Base-by-base conservation (phyloP, 768 basidiomycete species). In the Candolleomyces efflorescens region DNA sequence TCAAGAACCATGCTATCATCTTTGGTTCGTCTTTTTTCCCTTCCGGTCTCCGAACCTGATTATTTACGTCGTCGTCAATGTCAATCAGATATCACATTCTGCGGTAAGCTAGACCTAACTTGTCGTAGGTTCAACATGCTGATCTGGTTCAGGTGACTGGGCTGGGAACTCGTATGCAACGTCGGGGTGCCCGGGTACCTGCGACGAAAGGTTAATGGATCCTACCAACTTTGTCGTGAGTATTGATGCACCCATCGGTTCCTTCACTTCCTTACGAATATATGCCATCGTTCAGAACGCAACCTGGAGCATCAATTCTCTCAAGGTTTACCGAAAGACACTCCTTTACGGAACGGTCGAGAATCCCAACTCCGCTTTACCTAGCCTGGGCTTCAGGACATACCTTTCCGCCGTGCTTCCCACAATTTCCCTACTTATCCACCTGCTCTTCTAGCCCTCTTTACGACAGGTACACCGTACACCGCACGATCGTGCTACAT, bases 81-180 rank as follows among this genome's bases (percentile, higher is more conserved):
- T 43, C 9, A 43, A 17, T 12, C 9, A 91, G 89, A 92, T 67
- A 90, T 91, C 62, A 92, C 90, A 2, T 89, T 91, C 63, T 92
- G 90, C 64, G 90, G 89, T 85, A 66, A 65, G 78, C 55, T 53
- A 32, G 32, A 32, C 32, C 5, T 11, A 1, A 32, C 7, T 32
- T 11, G 32, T 11, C 11, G 2, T 32, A 7, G 32, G 11, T 32
- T 32, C 32, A 32, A 11, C 32, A 32, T 7, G 6, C 32, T 32
- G 32, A 32, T 32, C 32, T 11, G 32, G 11, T 5, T 12, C 50
- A 89, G 87, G 86, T 63, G 89, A 90, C 70, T 91, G 90, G 90
- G 90, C 90, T 15, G 90, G 89, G 24, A 90, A 90, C 67, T 85
- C 87, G 4, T 91, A 91, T 63, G 79, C 82, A 4, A 87, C 87